Evolutionary conservation across 2,329 filamentous ascomycete species (phyloP).

Genomic region (Exophiala calicioides): DNA sequence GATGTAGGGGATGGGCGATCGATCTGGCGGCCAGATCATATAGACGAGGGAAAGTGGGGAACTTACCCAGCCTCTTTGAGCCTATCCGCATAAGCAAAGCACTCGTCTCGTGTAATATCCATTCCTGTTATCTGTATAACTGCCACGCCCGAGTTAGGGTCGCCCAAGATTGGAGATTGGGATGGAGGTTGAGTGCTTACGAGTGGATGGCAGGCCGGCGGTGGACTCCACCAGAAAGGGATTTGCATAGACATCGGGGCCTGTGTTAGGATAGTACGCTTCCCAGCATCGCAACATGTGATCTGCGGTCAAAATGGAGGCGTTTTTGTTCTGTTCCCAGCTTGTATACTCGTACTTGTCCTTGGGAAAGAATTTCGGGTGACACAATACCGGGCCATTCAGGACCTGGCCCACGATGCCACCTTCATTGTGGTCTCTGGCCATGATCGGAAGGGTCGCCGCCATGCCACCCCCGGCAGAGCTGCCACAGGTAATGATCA

Average conservation of each 20-base stretch:
- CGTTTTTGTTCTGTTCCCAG: constrained; percentile 7
- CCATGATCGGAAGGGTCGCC: constrained; percentile 1
- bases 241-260: too few relatives aligned
- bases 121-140: constrained; percentile 5
- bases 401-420: constrained; percentile 7
- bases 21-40: too few relatives aligned
- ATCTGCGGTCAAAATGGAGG: constrained; percentile 5
- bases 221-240: too few relatives aligned
- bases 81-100: constrained; percentile 1
- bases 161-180: too few relatives aligned
- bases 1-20: too few relatives aligned
- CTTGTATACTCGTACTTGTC: constrained; percentile 13
- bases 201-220: neutral
- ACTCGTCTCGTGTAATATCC: constrained; percentile 1
- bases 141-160: too few relatives aligned
- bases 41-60: neutral
- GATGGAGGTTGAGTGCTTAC: too few relatives aligned
- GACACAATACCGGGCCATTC: constrained; percentile 8
- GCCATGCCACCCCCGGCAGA: constrained; percentile 2
- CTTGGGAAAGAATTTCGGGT: constrained; percentile 11
- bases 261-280: too few relatives aligned
- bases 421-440: neutral
- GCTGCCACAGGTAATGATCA: constrained; percentile 1
- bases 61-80: neutral
- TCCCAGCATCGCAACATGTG: constrained; percentile 3